Evolutionary conservation across 2,329 filamentous ascomycete genomes (phyloP).

Genomic region (Alternaria triticimaculans): DNA sequence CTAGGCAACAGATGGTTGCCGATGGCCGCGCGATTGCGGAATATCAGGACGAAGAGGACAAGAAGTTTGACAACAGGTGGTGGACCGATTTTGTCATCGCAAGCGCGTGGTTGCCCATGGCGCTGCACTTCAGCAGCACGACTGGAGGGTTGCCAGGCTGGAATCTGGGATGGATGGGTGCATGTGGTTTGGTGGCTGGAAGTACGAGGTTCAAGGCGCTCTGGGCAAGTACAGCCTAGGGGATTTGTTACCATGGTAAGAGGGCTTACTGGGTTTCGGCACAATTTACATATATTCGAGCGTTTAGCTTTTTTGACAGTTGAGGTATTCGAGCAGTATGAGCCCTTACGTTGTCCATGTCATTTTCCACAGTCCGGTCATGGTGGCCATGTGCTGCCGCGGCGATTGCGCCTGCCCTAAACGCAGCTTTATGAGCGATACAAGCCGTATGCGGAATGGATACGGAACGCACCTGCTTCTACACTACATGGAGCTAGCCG

Average conservation of each 20-base stretch:
- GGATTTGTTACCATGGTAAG: background rate
- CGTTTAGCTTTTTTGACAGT: background rate
- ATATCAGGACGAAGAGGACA: slow-evolving; percentile 49
- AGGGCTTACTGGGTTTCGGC: background rate
- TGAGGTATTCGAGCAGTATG: background rate
- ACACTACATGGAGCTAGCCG: slow-evolving; percentile 14
- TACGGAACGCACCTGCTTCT: background rate
- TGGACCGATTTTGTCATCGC: slow-evolving; percentile 53
- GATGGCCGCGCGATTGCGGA: slow-evolving; percentile 37
- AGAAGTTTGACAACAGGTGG: slow-evolving; percentile 48
- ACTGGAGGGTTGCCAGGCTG: slow-evolving; percentile 52
- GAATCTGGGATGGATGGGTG: slow-evolving; percentile 54
- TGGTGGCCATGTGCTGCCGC: background rate
- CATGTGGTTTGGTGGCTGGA: slow-evolving; percentile 51
- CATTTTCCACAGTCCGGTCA: background rate
- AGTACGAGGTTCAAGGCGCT: slow-evolving; percentile 37
- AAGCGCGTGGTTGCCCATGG: slow-evolving; percentile 53
- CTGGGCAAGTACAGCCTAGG: slow-evolving; percentile 31
- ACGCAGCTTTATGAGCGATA: background rate
- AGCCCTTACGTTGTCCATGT: background rate
- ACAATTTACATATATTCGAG: slow-evolving; percentile 8
- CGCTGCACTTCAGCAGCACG: slow-evolving; percentile 49
- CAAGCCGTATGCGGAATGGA: background rate
- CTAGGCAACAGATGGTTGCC: slow-evolving; percentile 34
- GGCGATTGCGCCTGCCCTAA: background rate